phyloP scores from a whole-genome alignment of 768 basidiomycete genomes.

The Collybia mongolica region DNA sequence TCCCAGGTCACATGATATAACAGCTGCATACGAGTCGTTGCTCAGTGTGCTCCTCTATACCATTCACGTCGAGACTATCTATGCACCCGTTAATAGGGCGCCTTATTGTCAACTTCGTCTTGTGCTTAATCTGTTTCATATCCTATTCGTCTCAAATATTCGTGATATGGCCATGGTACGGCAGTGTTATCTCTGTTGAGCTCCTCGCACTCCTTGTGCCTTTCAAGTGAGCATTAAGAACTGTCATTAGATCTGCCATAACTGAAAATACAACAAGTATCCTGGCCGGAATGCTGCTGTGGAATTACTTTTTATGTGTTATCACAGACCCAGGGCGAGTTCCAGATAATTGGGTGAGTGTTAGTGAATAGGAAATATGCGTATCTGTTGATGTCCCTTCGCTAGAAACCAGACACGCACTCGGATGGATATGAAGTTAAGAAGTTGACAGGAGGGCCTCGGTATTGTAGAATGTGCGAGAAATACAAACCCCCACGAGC shows the following conservation, averaged over 20 bases:
- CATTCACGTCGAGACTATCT: neutral
- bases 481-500: constrained; percentile 85
- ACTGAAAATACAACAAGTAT: constrained; percentile 41
- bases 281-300: constrained; percentile 74
- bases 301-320: constrained; percentile 88
- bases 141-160: constrained; percentile 88
- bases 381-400: neutral
- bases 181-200: constrained; percentile 67
- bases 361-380: neutral
- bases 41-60: neutral
- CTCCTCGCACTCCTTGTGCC: constrained; percentile 76
- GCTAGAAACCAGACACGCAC: constrained; percentile 72
- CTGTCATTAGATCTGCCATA: constrained; percentile 2
- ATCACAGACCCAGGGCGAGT: constrained; percentile 83
- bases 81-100: constrained; percentile 52
- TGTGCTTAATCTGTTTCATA: constrained; percentile 81
- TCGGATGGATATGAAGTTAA: constrained; percentile 87
- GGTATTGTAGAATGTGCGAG: constrained; percentile 86
- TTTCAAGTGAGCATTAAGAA: constrained; percentile 72
- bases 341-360: constrained; percentile 72
- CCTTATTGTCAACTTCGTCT: constrained; percentile 66
- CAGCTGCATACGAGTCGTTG: no score
- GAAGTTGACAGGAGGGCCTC: constrained; percentile 76
- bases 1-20: no score
- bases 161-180: constrained; percentile 93